phyloP scores from a whole-genome alignment of 192 early-diverging fungal genomes.

The Diversispora epigaea region DNA sequence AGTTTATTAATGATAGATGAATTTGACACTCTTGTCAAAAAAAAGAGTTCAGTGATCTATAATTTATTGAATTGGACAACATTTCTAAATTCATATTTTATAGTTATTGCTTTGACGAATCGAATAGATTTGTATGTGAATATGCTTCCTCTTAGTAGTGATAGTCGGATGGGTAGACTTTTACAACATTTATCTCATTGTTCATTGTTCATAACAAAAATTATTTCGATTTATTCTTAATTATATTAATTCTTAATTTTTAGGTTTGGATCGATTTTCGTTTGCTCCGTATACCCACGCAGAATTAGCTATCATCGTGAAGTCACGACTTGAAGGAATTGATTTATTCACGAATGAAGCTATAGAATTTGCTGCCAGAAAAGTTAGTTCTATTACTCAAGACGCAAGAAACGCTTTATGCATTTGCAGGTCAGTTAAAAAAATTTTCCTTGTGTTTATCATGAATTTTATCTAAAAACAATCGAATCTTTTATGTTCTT shows the following conservation, averaged over 20 bases:
- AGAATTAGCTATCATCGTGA: conserved; percentile 85
- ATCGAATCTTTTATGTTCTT: not conserved
- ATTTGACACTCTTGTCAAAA: conserved; percentile 89
- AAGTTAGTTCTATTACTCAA: conserved; percentile 93
- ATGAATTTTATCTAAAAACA: not conserved
- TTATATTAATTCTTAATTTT: not conserved
- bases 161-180: conserved; percentile 76
- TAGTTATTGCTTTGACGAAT: conserved; percentile 96
- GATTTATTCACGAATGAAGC: conserved; percentile 77
- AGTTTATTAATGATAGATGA: conserved; percentile 97
- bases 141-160: conserved; percentile 83
- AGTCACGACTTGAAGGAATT: conserved; percentile 73
- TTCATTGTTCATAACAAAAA: too few species aligned
- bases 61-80: conserved; percentile 99
- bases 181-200: too few species aligned
- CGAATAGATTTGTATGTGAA: conserved; percentile 98
- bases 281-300: conserved; percentile 89
- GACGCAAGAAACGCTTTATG: conserved; percentile 95
- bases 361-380: conserved; percentile 90
- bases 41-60: conserved; percentile 92
- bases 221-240: not conserved
- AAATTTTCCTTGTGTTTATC: not conserved
- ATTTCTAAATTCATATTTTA: conserved; percentile 73
- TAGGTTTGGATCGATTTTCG: conserved; percentile 83
- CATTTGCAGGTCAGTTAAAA: conserved; percentile 72